Base-by-base conservation (phyloP, 495 filamentous ascomycete genomes). In the Hypoxylon subgilvum region DNA sequence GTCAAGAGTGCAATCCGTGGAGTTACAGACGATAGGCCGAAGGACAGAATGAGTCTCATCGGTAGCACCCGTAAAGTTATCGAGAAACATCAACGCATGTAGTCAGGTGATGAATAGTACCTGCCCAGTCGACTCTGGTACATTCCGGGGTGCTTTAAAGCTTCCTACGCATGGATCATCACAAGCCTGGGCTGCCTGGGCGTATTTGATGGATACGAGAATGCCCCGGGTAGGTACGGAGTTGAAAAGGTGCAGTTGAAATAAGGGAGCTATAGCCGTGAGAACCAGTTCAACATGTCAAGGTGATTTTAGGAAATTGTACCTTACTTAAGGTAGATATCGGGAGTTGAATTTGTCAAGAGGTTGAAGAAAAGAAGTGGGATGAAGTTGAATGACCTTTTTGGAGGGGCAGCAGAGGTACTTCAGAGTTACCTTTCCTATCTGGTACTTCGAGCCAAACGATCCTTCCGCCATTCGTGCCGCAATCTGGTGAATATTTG, bases 21-120 rank as follows among this genome's bases (percentile, higher is more conserved):
- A 42, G 61, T 53, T 38, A 46, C 53, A 58, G 55, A 58, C 47
- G 45, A 50, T 54, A 43, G 39, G 23, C 25, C 30, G 38, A 63
- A 41, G 30, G 51, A 52, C 12, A 31, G 8, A 22, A 50, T 34
- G 35, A 54, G 39, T 50, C 52, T 58, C 63, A 69, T 69, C 40
- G 49, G 52, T 36, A 55, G 17, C 23, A 61, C 30, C 18, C 1
- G 36, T 17, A 28, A 40, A 18, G 23, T 50, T 50, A 61, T 38
- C 4, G 4, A 38, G 17, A 16, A 10, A 57, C 17, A 7, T 38
- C 55, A 46, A 19, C 22, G 16, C 46, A 13, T 34, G 19, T 16
- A 39, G 4, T 3, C 7, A 48, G 49, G n/a, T 14, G 16, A 9
- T 7, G 42, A n/a, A 35, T 40, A 44, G n/a, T n/a, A n/a, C n/a